These are phyloP conservation scores for Fusarium zealandicum DNA, from an alignment of 2,329 filamentous ascomycete genomes.

Conservation along the genomic window DNA sequence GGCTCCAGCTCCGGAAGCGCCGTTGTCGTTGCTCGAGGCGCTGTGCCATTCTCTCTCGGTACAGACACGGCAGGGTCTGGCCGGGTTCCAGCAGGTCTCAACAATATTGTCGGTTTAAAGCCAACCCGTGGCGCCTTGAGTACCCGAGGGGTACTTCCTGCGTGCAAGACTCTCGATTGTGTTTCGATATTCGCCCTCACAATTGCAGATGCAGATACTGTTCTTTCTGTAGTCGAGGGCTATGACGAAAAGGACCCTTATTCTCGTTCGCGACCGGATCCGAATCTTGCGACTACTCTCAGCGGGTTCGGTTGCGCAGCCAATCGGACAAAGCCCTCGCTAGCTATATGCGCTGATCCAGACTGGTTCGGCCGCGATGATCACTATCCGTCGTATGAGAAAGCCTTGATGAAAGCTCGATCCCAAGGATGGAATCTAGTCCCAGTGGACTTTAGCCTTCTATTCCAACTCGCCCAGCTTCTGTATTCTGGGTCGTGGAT, in stretches of 20 bases:
- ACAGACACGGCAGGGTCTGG: slow-evolving; percentile 65
- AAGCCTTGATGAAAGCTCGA: slow-evolving; percentile 48
- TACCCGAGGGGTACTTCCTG: slow-evolving; percentile 58
- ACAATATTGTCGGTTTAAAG: slow-evolving; percentile 60
- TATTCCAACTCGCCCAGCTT: slow-evolving; percentile 60
- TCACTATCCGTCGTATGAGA: slow-evolving; percentile 53
- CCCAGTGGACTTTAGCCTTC: slow-evolving; percentile 55
- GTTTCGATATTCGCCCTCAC: slow-evolving; percentile 61
- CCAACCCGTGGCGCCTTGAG: slow-evolving; percentile 62
- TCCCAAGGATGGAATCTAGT: slow-evolving; percentile 51
- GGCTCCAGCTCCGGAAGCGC: slow-evolving; percentile 66
- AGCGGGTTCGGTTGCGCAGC: slow-evolving; percentile 43
- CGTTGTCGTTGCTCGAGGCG: slow-evolving; percentile 60
- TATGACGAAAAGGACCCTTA: slow-evolving; percentile 60
- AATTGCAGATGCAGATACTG: slow-evolving; percentile 56
- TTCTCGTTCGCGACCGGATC: slow-evolving; percentile 50
- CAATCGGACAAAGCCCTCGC: slow-evolving; percentile 39
- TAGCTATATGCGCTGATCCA: slow-evolving; percentile 52
- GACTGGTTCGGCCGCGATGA: slow-evolving; percentile 46
- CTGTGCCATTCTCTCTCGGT: slow-evolving; percentile 63
- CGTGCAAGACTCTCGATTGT: slow-evolving; percentile 65
- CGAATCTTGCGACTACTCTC: not conserved
- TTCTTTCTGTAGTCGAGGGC: slow-evolving; percentile 57
- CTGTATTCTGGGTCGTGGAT: slow-evolving; percentile 66
- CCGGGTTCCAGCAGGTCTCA: slow-evolving; percentile 60